Evolutionary conservation across 257 asterid species (phyloP), one percentile per base, ranked within the genome.

Genomic region (Mitragyna speciosa): DNA sequence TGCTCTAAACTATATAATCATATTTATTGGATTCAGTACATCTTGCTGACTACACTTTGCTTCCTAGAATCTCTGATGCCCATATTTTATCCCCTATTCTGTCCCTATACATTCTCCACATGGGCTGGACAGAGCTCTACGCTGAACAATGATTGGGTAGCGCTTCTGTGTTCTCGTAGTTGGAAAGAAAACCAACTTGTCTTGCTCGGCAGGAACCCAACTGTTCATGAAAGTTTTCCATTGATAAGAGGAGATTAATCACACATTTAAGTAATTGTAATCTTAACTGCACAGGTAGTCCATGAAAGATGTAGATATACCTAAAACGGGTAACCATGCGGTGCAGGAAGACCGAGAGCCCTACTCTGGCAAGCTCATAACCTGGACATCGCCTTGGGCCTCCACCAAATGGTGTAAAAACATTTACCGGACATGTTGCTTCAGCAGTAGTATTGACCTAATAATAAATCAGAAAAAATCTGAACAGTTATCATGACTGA

Each of bases 361-460:
- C 97, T 0, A 96, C 98, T 84, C 95, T 85, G 36, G 95, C 98
- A 14, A 94, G 98, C 88, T 96, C 99, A 9, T 94, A 94, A 31
- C 99, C 99, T 0, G 99, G 99, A 79, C 99, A 96, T 5, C 97
- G 97, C 83, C 99, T 88, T 7, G 98, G 97, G 67, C 99, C 99
- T 30, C 99, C 99, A 0, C 99, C 98, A 22, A 96, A 96, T 2
- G 99, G 98, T 56, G 92, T 87, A 79, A 89, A 96, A 17, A 81
- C 84, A 64, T 85, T 91, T 7, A 72, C 36, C 6, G 91, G 79
- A 81, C 78, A 51, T 14, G 79, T 87, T 24, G 84, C 41, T 70
- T 85, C 92, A 12, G 87, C 51, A 54, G 75, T 75, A 66, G 41
- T 76, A 91, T 94, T 85, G 12, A 41, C 74, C 79, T 83, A 70